These are phyloP conservation scores for Phytophthora syringae DNA, from an alignment of 352 stramenopile genomes.

Conservation along the genomic window DNA sequence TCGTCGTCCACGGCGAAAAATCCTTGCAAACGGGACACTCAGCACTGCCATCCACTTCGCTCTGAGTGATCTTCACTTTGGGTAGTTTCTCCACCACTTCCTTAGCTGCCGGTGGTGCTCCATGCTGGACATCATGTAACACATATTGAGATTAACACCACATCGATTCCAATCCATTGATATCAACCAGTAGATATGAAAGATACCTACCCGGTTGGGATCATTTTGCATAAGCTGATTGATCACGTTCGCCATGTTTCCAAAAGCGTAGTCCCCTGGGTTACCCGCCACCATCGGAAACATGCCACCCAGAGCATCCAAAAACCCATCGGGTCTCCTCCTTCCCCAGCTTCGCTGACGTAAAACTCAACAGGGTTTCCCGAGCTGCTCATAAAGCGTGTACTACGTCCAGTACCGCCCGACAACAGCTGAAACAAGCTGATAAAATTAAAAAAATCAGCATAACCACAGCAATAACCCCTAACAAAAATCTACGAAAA, in stretches of 20 bases:
- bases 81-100: constrained; percentile 78
- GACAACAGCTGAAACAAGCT: constrained; percentile 63
- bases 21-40: constrained; percentile 91
- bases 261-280: constrained; percentile 85
- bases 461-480: background rate
- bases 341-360: constrained; percentile 64
- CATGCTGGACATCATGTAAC: constrained; percentile 52
- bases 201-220: constrained; percentile 70
- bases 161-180: no score
- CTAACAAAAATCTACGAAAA: background rate
- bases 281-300: constrained; percentile 68
- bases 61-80: constrained; percentile 75
- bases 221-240: constrained; percentile 92
- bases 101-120: constrained; percentile 78
- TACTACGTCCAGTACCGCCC: constrained; percentile 37
- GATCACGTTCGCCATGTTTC: constrained; percentile 84
- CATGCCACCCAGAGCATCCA: constrained; percentile 68
- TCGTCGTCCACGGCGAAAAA: constrained; percentile 81
- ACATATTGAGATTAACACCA: background rate
- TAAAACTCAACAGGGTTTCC: constrained; percentile 81
- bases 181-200: background rate
- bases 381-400: constrained; percentile 67
- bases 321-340: constrained; percentile 51
- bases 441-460: constrained; percentile 2
- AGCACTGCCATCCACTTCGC: constrained; percentile 74